Percentiles rank a stretch among this genome's conserved stretches.
Conservation (phyloP, 805 yeast species). For the Wickerhamomyces hampshirensis region DNA sequence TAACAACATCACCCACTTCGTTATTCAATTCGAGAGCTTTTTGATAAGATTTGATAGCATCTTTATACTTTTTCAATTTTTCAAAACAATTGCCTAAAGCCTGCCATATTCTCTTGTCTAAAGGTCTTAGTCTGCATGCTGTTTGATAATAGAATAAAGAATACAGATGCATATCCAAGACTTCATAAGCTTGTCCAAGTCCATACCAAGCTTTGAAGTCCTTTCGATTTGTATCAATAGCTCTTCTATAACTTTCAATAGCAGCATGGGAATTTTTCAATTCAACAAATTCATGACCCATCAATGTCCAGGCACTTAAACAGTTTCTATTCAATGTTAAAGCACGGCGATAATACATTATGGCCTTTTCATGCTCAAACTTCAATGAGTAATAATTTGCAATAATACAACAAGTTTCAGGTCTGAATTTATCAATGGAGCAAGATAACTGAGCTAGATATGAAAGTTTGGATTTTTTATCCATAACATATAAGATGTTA, state of each 20-base stretch:
- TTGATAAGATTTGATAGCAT: slow-evolving; percentile 76
- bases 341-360: slow-evolving; percentile 88
- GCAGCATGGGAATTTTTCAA: slow-evolving; percentile 96
- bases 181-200: slow-evolving; percentile 96
- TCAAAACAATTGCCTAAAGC: slow-evolving; percentile 90
- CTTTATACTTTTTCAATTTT: slow-evolving; percentile 61
- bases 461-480: slow-evolving; percentile 77
- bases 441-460: slow-evolving; percentile 82
- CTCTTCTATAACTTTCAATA: slow-evolving; percentile 88
- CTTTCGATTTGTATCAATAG: slow-evolving; percentile 81
- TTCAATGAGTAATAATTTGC: slow-evolving; percentile 91
- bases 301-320: slow-evolving; percentile 91
- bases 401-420: slow-evolving; percentile 91
- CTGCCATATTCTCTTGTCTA: slow-evolving; percentile 94
- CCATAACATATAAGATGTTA: slow-evolving; percentile 93
- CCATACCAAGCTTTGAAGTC: slow-evolving; percentile 99
- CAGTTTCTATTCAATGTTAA: slow-evolving; percentile 74
- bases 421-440: slow-evolving; percentile 77
- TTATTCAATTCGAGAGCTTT: slow-evolving; percentile 62
- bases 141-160: slow-evolving; percentile 89
- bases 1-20: slow-evolving; percentile 48
- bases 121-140: slow-evolving; percentile 83
- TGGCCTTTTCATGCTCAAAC: slow-evolving; percentile 93
- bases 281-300: slow-evolving; percentile 99
- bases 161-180: slow-evolving; percentile 88